Evolutionary conservation across 441 rosid genomes (phyloP).

Genomic region (Gossypium davidsonii): DNA sequence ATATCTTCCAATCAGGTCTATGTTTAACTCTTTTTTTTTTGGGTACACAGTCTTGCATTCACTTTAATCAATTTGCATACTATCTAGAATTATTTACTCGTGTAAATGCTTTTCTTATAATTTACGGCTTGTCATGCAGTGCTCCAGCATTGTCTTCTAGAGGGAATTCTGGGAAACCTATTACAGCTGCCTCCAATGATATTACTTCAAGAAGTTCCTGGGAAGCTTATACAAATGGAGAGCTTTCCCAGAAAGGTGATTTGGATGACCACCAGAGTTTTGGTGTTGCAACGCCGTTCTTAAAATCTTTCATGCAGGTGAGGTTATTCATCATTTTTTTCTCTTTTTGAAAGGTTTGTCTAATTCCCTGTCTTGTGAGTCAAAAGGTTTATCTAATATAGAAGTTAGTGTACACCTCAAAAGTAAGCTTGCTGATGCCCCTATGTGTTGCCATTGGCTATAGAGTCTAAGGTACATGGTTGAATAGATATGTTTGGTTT

Average conservation of each 20-base stretch:
- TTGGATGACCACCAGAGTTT: slow-evolving; percentile 61
- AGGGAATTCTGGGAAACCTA: slow-evolving; percentile 48
- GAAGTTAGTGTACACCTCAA: not conserved
- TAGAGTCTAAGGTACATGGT: not conserved
- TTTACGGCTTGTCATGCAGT: slow-evolving; percentile 31
- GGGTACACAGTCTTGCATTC: not conserved
- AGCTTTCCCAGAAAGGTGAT: slow-evolving; percentile 55
- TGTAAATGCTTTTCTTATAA: slow-evolving; percentile 16
- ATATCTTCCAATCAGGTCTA: slow-evolving; percentile 90
- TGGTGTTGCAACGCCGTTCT: slow-evolving; percentile 77
- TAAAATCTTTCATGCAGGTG: slow-evolving; percentile 97
- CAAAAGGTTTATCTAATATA: too few relatives aligned
- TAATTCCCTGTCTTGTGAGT: not conserved
- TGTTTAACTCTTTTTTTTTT: not conserved
- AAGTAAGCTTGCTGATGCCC: not conserved
- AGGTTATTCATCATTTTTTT: not conserved
- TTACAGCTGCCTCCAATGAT: slow-evolving; percentile 43
- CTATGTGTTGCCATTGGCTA: not conserved
- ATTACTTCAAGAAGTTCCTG: slow-evolving; percentile 55
- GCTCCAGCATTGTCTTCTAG: slow-evolving; percentile 84
- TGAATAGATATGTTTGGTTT: not conserved
- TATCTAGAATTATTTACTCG: not conserved
- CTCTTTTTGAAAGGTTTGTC: not conserved
- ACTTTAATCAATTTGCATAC: not conserved
- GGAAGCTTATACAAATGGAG: slow-evolving; percentile 62